A percentile compares a stretch with the other conserved stretches of the same genome.
Evolutionary conservation across 805 yeast species (phyloP).

Genomic region (Saccharomycopsis fermentans): DNA sequence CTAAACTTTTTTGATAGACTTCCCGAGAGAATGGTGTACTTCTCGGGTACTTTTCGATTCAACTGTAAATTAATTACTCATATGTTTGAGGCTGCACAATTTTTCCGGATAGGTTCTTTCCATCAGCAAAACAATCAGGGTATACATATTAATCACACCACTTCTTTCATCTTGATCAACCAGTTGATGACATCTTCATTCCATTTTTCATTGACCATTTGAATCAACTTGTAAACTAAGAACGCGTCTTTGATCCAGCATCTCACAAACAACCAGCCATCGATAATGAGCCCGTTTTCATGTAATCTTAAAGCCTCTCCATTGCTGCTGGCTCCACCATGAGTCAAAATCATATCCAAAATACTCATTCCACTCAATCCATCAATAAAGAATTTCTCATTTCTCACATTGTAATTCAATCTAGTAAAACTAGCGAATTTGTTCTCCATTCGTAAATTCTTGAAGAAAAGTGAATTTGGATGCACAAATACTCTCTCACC

Average conservation of each 20-base stretch:
- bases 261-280: conserved; percentile 79
- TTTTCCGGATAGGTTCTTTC: background rate
- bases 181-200: background rate
- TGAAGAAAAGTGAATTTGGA: conserved; percentile 73
- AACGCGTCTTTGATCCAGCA: conserved; percentile 96
- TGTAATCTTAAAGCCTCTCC: conserved; percentile 30
- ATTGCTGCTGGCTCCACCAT: conserved; percentile 23
- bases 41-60: too few species aligned
- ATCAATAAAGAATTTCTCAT: conserved; percentile 75
- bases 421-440: conserved; percentile 56
- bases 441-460: conserved; percentile 34
- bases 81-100: background rate
- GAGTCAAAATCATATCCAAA: conserved; percentile 35
- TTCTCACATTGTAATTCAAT: conserved; percentile 54
- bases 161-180: background rate
- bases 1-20: too few species aligned
- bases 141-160: background rate
- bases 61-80: too few species aligned
- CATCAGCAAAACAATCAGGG: too few species aligned
- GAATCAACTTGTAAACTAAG: conserved; percentile 58
- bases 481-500: conserved; percentile 72
- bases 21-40: too few species aligned
- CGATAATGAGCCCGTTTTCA: conserved; percentile 60
- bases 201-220: conserved; percentile 23
- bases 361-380: conserved; percentile 57